Evolutionary conservation across 176 grass and related monocot genomes (phyloP), one percentile per base, ranked within the genome.

Genomic region (Triticum timopheevii): DNA sequence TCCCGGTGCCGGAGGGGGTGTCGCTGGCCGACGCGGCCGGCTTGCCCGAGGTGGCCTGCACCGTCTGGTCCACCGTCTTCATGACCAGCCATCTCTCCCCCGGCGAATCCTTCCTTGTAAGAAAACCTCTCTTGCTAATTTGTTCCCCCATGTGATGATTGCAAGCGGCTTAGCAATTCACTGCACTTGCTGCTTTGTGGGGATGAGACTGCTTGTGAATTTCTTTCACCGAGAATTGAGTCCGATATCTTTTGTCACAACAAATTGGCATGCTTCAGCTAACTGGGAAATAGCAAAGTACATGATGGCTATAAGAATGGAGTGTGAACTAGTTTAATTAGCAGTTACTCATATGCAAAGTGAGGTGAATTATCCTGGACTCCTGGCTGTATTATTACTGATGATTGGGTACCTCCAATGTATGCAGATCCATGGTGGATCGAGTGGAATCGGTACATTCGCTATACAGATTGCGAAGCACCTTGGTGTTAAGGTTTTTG

Each of bases 361-460:
- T 3, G 15, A 22, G 20, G 40, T 27, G 54, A 23, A 24, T 8
- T 10, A 16, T 59, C 56, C 56, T 59, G 20, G 56, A 22, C 7
- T 22, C 64, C 7, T 56, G 54, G 1, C 0, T 49, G 23, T 68
- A 25, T 72, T 25, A 7, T 58, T 44, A 7, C 19, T 50, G 52
- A 65, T 78, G 0, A 16, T 10, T 59, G 7, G 25, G 40, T 50
- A 27, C 2, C 16, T 73, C 50, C 28, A 20, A 69, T 74, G 71
- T 77, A 80, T 85, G 69, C 90, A 98, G 96, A 77, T 96, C 80
- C 93, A 98, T 82, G 96, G 96, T 61, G 96, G 93, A 91, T 98
- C 96, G 4, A 98, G 96, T 85, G 93, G 96, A 87, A 98, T 96
- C 5, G 96, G 96, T 65, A 98, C 96, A 11, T 98, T 98, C 16